These are phyloP conservation scores for Penicillium macrosclerotiorum DNA, from an alignment of 495 filamentous ascomycete species.

Conservation along the genomic window DNA sequence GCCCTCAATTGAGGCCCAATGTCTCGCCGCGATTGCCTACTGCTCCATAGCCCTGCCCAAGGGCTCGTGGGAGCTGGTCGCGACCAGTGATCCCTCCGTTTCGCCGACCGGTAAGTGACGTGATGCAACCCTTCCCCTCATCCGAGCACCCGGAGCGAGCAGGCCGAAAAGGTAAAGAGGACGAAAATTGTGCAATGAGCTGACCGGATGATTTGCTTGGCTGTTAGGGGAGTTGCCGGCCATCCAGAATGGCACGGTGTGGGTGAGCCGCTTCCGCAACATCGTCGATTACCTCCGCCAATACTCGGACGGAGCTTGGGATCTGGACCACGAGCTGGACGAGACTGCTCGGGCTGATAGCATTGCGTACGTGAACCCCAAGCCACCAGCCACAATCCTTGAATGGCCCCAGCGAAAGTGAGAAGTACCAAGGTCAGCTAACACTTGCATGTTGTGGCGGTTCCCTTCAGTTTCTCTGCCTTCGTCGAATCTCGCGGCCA, in stretches of 20 bases:
- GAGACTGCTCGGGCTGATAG: constrained; percentile 50
- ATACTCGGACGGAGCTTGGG: constrained; percentile 50
- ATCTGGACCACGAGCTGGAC: constrained; percentile 51
- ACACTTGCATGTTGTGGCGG: background rate
- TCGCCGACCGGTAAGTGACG: constrained; percentile 70
- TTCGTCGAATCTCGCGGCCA: constrained; percentile 63
- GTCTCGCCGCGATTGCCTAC: constrained; percentile 73
- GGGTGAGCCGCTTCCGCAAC: constrained; percentile 67
- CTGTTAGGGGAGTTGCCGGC: constrained; percentile 69
- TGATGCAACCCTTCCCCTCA: constrained; percentile 9
- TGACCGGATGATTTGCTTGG: constrained; percentile 5
- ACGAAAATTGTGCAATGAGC: background rate
- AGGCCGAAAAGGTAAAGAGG: no score
- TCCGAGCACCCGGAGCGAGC: constrained; percentile 5
- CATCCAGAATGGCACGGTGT: constrained; percentile 60
- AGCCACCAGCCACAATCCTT: background rate
- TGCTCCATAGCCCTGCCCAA: constrained; percentile 55
- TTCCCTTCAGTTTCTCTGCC: constrained; percentile 47
- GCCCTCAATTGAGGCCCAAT: constrained; percentile 89
- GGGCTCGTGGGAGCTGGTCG: constrained; percentile 70
- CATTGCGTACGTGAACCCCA: constrained; percentile 49
- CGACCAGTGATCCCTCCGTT: constrained; percentile 69
- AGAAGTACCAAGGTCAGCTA: background rate
- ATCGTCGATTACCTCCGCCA: constrained; percentile 70
- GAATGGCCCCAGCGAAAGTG: background rate